Conservation (phyloP, 1,139 yeast genomes). For the Lodderomyces metapsilosis region DNA sequence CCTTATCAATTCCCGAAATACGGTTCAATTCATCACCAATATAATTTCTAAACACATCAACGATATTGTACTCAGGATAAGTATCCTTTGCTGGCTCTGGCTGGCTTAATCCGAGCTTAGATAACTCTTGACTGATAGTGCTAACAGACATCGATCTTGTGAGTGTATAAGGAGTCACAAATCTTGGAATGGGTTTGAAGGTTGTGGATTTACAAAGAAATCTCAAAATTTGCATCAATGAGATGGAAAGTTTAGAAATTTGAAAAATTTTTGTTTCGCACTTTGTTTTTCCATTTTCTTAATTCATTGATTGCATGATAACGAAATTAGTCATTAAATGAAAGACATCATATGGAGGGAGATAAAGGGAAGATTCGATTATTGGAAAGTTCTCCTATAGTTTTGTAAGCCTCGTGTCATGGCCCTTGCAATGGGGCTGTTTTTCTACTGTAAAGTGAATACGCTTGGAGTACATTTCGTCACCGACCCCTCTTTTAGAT, state of each 20-base stretch:
- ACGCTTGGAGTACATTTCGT: too few relatives aligned
- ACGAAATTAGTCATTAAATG: too few relatives aligned
- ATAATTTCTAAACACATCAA: slow-evolving; percentile 85
- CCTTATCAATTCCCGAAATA: slow-evolving; percentile 69
- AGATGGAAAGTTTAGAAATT: neutral
- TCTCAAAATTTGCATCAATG: slow-evolving; percentile 13
- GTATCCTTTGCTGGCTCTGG: slow-evolving; percentile 39
- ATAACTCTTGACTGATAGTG: slow-evolving; percentile 35
- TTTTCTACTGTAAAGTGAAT: too few relatives aligned
- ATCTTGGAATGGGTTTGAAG: neutral
- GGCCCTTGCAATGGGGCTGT: too few relatives aligned
- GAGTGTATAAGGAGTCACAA: slow-evolving; percentile 1
- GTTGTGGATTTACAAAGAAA: neutral
- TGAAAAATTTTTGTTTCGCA: neutral
- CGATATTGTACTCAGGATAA: slow-evolving; percentile 69
- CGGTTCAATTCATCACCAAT: slow-evolving; percentile 75
- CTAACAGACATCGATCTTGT: slow-evolving; percentile 13
- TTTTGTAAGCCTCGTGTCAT: too few relatives aligned
- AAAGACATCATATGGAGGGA: too few relatives aligned
- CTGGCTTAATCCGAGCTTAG: slow-evolving; percentile 35
- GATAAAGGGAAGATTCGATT: too few relatives aligned
- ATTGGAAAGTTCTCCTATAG: too few relatives aligned
- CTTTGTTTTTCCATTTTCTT: neutral
- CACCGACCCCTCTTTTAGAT: too few relatives aligned
- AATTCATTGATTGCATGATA: too few relatives aligned